phyloP scores from a whole-genome alignment of 2,329 filamentous ascomycete genomes.

The Stachybotrys chlorohalonatus region DNA sequence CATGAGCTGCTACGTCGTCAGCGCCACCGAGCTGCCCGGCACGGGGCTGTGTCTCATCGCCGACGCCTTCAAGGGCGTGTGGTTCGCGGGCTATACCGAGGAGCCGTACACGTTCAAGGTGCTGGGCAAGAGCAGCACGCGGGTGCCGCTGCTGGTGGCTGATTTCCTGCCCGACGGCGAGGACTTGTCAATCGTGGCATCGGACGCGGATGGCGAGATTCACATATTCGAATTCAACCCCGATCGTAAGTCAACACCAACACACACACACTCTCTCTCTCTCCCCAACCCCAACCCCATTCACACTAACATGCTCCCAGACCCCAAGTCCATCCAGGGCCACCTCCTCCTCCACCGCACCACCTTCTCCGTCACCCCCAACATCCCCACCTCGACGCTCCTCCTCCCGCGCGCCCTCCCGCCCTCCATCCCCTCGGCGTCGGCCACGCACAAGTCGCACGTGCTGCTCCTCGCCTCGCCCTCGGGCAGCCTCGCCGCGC shows the following conservation, averaged over 20 bases:
- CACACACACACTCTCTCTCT: slow-evolving; percentile 9
- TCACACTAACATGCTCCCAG: slow-evolving; percentile 34
- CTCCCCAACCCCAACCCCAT: background rate
- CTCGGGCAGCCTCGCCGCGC: slow-evolving; percentile 66
- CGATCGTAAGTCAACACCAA: slow-evolving; percentile 54
- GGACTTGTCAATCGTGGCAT: slow-evolving; percentile 72
- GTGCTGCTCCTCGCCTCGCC: slow-evolving; percentile 61
- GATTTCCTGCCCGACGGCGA: slow-evolving; percentile 85
- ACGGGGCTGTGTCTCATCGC: slow-evolving; percentile 83
- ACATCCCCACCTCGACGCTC: slow-evolving; percentile 65
- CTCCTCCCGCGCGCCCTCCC: slow-evolving; percentile 61
- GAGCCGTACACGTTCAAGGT: slow-evolving; percentile 94
- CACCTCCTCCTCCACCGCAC: slow-evolving; percentile 79
- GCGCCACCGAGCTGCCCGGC: slow-evolving; percentile 72
- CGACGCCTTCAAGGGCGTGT: slow-evolving; percentile 86
- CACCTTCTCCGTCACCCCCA: slow-evolving; percentile 76
- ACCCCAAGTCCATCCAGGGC: slow-evolving; percentile 87
- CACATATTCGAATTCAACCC: slow-evolving; percentile 92
- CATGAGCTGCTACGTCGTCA: slow-evolving; percentile 86
- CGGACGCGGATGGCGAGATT: slow-evolving; percentile 77
- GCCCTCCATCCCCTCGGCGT: slow-evolving; percentile 24
- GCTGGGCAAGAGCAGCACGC: slow-evolving; percentile 76
- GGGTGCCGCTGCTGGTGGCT: slow-evolving; percentile 68
- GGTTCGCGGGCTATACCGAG: slow-evolving; percentile 94
- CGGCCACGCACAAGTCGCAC: slow-evolving; percentile 21